These are phyloP conservation scores for Aspergillus sp. DNA, from an alignment of 2,329 filamentous ascomycete genomes.

Conservation along the genomic window DNA sequence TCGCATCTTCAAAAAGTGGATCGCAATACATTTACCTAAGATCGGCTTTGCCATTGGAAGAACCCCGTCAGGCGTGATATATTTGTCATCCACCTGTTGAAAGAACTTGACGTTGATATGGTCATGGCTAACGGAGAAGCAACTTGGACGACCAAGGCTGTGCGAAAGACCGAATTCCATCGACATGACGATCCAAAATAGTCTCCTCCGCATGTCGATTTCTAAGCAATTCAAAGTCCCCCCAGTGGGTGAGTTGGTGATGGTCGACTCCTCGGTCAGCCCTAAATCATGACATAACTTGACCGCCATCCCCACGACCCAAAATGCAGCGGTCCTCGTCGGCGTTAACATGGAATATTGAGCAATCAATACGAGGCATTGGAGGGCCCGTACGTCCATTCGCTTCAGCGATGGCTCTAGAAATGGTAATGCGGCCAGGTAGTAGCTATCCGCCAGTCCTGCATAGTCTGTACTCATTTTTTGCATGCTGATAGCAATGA, in stretches of 20 bases:
- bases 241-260: slow-evolving; percentile 55
- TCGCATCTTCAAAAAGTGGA: slow-evolving; percentile 91
- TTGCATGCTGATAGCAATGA: slow-evolving; percentile 89
- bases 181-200: slow-evolving; percentile 79
- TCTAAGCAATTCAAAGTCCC: slow-evolving; percentile 60
- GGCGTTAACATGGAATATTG: slow-evolving; percentile 90
- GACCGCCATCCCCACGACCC: slow-evolving; percentile 79
- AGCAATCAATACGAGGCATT: slow-evolving; percentile 78
- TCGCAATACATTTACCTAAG: slow-evolving; percentile 76
- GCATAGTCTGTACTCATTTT: slow-evolving; percentile 83
- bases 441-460: slow-evolving; percentile 91
- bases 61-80: slow-evolving; percentile 72
- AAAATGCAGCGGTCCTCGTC: slow-evolving; percentile 85
- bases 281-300: slow-evolving; percentile 84
- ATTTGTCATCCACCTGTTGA: slow-evolving; percentile 68
- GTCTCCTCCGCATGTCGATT: slow-evolving; percentile 77
- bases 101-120: slow-evolving; percentile 82
- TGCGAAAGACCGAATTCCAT: slow-evolving; percentile 88
- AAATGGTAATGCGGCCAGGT: slow-evolving; percentile 75
- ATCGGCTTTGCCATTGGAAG: slow-evolving; percentile 59
- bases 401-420: slow-evolving; percentile 74
- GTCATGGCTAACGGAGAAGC: slow-evolving; percentile 73
- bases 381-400: slow-evolving; percentile 85
- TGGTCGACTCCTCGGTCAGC: slow-evolving; percentile 80
- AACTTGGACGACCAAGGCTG: slow-evolving; percentile 76